A percentile compares a stretch with the other conserved stretches of the same genome.
Conservation (phyloP, 73 alveolate genomes). For the Paramecium biaurelia region DNA sequence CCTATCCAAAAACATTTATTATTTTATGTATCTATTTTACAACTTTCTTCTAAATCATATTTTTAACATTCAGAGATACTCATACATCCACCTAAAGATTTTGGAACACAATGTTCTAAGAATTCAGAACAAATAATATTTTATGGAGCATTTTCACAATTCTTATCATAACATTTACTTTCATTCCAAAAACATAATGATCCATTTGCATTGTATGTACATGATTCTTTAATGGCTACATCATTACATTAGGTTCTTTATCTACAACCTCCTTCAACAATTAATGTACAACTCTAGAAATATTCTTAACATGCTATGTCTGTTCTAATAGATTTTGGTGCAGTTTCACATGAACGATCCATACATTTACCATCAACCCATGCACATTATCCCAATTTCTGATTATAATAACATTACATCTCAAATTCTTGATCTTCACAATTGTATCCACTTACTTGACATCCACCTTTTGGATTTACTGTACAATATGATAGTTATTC, state of each 20-base stretch:
- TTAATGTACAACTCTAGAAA: neutral
- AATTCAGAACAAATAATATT: neutral
- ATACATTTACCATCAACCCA: neutral
- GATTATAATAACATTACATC: constrained; percentile 1
- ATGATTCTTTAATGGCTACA: neutral
- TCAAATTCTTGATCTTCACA: neutral
- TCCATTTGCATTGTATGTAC: neutral
- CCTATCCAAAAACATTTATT: constrained; percentile 43
- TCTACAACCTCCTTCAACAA: constrained; percentile 6
- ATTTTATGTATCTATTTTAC: neutral
- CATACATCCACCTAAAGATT: neutral
- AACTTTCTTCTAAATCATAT: neutral
- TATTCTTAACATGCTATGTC: neutral
- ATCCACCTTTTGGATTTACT: constrained; percentile 25
- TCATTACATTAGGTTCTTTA: neutral
- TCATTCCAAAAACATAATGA: constrained; percentile 21
- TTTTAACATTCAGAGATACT: neutral
- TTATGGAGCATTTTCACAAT: constrained; percentile 29
- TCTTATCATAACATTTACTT: constrained; percentile 6
- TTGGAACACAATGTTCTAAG: neutral
- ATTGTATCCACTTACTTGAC: neutral
- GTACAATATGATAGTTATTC: neutral
- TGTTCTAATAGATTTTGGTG: neutral
- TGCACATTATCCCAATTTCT: neutral
- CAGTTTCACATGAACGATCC: neutral